Percentiles rank a stretch among this genome's conserved stretches.
These are phyloP conservation scores for Pseudotsuga menziesii DNA, from an alignment of 75 land plant genomes.

Conservation along the genomic window DNA sequence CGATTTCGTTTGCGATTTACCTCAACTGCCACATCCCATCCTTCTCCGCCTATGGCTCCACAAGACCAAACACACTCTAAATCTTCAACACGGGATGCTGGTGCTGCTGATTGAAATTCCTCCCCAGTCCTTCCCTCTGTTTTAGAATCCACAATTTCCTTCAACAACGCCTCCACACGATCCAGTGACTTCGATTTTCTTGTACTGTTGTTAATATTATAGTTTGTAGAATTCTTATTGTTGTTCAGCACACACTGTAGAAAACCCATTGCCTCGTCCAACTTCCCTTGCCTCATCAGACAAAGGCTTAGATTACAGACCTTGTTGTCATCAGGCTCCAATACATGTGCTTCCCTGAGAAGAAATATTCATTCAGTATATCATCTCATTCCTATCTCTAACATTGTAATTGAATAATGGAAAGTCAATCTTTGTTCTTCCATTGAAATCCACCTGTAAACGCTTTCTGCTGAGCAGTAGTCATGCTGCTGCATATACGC, in stretches of 20 bases:
- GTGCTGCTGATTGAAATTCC: background rate
- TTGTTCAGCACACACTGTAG: background rate
- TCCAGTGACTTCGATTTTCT: background rate
- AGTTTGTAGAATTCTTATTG: background rate
- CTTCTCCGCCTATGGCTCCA: too few relatives aligned
- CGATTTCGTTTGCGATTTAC: too few relatives aligned
- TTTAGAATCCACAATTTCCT: background rate
- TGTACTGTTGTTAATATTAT: too few relatives aligned
- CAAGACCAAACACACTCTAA: too few relatives aligned
- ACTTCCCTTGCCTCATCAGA: constrained; percentile 25
- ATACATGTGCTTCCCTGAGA: constrained; percentile 1
- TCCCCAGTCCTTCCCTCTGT: background rate
- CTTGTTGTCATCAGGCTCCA: constrained; percentile 35
- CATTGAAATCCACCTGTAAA: constrained; percentile 18
- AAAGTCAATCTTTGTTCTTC: too few relatives aligned
- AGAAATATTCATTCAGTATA: background rate
- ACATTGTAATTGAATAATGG: too few relatives aligned
- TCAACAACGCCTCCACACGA: background rate
- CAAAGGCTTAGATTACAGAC: constrained; percentile 23
- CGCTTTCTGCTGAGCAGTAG: constrained; percentile 32
- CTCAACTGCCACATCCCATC: too few relatives aligned
- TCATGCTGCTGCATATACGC: constrained; percentile 88
- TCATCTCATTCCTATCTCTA: too few relatives aligned
- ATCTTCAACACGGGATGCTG: background rate
- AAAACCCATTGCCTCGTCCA: constrained; percentile 13